phyloP scores from a whole-genome alignment of 352 stramenopile genomes.

The Phytophthora macrochlamydospora region DNA sequence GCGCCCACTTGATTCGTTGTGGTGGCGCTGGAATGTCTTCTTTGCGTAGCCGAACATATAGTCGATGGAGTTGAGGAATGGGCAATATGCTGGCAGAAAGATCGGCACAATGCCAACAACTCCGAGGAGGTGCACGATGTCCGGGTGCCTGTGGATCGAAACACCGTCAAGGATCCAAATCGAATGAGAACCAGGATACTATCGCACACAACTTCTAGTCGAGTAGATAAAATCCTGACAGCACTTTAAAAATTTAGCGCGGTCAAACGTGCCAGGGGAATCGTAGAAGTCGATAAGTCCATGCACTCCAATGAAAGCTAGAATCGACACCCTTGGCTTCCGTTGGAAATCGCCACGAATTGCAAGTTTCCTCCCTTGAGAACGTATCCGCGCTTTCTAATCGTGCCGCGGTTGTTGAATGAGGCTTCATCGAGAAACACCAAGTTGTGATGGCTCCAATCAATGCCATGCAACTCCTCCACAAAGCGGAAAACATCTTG shows the following conservation, averaged over 20 bases:
- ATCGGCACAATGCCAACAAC: slow-evolving; percentile 22
- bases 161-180: slow-evolving; percentile 39
- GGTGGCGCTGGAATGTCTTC: slow-evolving; percentile 17
- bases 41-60: slow-evolving; percentile 32
- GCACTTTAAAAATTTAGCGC: slow-evolving; percentile 22
- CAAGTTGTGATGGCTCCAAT: slow-evolving; percentile 23
- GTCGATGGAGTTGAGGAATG: slow-evolving; percentile 42
- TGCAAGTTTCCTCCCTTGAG: no score
- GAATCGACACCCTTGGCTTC: slow-evolving; percentile 11
- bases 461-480: slow-evolving; percentile 19
- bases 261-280: slow-evolving; percentile 34
- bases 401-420: no score
- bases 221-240: slow-evolving; percentile 28
- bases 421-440: slow-evolving; percentile 17
- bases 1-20: slow-evolving; percentile 9
- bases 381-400: no score
- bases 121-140: slow-evolving; percentile 4
- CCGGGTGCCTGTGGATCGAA: slow-evolving; percentile 26
- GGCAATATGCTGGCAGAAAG: slow-evolving; percentile 35
- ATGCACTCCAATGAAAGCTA: slow-evolving; percentile 10
- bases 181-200: slow-evolving; percentile 26
- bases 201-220: not conserved
- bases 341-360: slow-evolving; percentile 35
- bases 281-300: slow-evolving; percentile 31
- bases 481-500: slow-evolving; percentile 31